A percentile compares a stretch with the other conserved stretches of the same genome.
phyloP scores from a whole-genome alignment of 2,329 filamentous ascomycete genomes.

The Neocatenulostroma microsporum region DNA sequence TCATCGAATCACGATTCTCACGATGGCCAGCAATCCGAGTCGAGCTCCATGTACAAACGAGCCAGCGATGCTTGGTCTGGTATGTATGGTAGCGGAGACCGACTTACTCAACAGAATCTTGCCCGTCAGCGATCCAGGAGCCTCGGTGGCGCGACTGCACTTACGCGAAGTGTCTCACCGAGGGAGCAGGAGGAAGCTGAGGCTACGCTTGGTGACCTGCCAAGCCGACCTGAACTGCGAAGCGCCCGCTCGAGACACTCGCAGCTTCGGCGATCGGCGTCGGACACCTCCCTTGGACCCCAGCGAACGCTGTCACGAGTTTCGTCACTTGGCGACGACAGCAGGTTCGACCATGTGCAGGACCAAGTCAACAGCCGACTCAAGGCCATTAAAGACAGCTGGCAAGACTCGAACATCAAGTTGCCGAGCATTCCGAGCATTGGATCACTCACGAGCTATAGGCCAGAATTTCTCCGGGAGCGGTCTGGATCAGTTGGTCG shows the following conservation, averaged over 20 bases:
- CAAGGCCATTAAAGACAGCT: conserved; percentile 83
- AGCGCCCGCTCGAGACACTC: conserved; percentile 15
- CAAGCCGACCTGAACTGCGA: conserved; percentile 13
- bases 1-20: conserved; percentile 10
- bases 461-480: conserved; percentile 25
- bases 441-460: conserved; percentile 31
- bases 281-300: conserved; percentile 68
- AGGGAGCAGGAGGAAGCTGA: conserved; percentile 14
- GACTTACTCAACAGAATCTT: not conserved
- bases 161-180: conserved; percentile 6
- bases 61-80: not conserved
- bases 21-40: not conserved
- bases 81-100: not conserved
- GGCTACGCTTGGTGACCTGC: conserved; percentile 16
- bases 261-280: conserved; percentile 54
- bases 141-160: conserved; percentile 2
- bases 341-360: conserved; percentile 68
- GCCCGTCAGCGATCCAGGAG: conserved; percentile 8
- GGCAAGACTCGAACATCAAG: conserved; percentile 74
- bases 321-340: conserved; percentile 78
- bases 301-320: conserved; percentile 67
- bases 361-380: conserved; percentile 82
- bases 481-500: conserved; percentile 15
- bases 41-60: not conserved
- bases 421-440: conserved; percentile 44